Base-by-base conservation (phyloP, 305 asterid genomes). In the Salvia sclarea region DNA sequence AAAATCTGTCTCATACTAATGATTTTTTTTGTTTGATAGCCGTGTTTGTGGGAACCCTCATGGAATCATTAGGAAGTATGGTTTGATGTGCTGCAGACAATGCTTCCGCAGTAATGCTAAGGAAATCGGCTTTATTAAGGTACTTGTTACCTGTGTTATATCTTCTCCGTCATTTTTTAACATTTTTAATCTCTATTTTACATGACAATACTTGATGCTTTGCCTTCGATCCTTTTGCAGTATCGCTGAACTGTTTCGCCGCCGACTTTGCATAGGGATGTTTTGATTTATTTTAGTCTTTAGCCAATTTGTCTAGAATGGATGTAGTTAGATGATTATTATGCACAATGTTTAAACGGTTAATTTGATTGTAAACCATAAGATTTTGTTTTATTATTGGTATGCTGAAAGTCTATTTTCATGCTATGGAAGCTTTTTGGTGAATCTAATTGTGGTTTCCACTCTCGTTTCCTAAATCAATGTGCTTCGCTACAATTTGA, bases 11-110 rank as follows among this genome's bases (percentile, higher is more conserved):
- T 40, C 41, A n/a, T 21, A 20, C 12, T 52, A 11, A 11, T 25
- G n/a, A 10, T 50, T 30, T 61, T 5, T 2, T 66, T 71, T 24
- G n/a, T n/a, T 17, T 44, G 12, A 13, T 85, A 85, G 95, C 75
- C 87, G 92, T 25, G 92, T 87, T 9, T 88, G 95, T 24, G 92
- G 95, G 6, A 87, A 87, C 64, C 81, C 91, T 21, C 95, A 85
- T 65, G 95, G 85, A 0, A 49, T 87, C 3, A 85, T 85, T n/a
- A 80, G 92, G 67, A 88, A 88, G 85, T 85, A 85, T 14, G 92
- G 87, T 0, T 77, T 85, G 62, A 85, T 85, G 90, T 84, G 92
- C 85, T 88, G 95, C 88, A 88, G 95, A 28, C 88, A 88, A 56
- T 88, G 95, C 83, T 88, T 85, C 82, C 84, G 84, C 71, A 85